These are phyloP conservation scores for Pyrenula massariospora DNA, from an alignment of 495 filamentous ascomycete species.

Conservation along the genomic window DNA sequence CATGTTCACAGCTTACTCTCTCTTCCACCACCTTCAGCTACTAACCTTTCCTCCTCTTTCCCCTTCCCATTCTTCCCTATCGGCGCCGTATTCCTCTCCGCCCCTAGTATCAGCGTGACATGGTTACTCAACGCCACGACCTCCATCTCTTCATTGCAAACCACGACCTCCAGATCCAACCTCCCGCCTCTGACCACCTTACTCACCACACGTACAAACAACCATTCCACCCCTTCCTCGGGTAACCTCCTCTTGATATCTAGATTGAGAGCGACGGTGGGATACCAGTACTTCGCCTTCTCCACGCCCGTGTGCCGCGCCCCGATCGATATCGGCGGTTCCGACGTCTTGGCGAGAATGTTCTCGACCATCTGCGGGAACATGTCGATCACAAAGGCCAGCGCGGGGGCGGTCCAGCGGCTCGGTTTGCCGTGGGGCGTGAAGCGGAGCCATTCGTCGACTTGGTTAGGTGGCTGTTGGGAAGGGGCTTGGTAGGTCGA, in stretches of 20 bases:
- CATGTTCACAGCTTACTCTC: neutral
- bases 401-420: conserved; percentile 39
- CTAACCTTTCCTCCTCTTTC: neutral
- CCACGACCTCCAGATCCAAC: conserved; percentile 51
- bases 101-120: conserved; percentile 45
- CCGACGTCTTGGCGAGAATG: conserved; percentile 17
- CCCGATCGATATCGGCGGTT: conserved; percentile 8
- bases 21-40: neutral
- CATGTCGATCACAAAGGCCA: conserved; percentile 53
- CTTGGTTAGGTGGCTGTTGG: conserved; percentile 1
- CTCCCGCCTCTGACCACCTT: conserved; percentile 50
- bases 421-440: conserved; percentile 11
- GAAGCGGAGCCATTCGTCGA: conserved; percentile 60
- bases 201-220: conserved; percentile 44
- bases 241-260: conserved; percentile 56
- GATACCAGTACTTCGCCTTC: conserved; percentile 56
- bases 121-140: conserved; percentile 53
- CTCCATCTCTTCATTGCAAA: conserved; percentile 44
- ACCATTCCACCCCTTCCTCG: conserved; percentile 48
- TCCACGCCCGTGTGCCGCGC: conserved; percentile 7
- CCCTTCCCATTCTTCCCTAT: conserved; percentile 17
- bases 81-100: conserved; percentile 39
- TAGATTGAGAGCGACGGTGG: conserved; percentile 58
- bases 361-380: conserved; percentile 46
- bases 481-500: no score